Conservation (phyloP, 2,329 filamentous ascomycete genomes). For the Verticillium nonalfalfae region DNA sequence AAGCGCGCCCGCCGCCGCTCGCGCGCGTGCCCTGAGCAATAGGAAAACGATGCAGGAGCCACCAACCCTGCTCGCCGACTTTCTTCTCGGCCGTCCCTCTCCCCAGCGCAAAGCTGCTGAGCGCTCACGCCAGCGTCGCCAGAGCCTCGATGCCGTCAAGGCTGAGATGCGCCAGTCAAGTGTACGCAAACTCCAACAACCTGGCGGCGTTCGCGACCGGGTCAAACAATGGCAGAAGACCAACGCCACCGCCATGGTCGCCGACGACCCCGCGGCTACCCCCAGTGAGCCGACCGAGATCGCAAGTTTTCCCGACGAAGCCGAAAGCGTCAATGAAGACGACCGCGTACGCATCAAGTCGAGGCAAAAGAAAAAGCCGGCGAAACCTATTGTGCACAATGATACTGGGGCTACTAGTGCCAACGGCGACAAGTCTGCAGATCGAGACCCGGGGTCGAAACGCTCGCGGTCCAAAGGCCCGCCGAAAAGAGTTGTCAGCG, state of each 20-base stretch:
- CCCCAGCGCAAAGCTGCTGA: slow-evolving; percentile 48
- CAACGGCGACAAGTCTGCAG: slow-evolving; percentile 12
- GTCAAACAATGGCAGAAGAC: slow-evolving; percentile 81
- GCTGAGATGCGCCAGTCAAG: slow-evolving; percentile 45
- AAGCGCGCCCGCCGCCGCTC: slow-evolving; percentile 31
- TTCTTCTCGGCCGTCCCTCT: slow-evolving; percentile 50
- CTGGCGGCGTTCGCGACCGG: slow-evolving; percentile 66
- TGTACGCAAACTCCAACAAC: slow-evolving; percentile 54
- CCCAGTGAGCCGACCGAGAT: slow-evolving; percentile 56
- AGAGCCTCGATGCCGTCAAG: slow-evolving; percentile 48
- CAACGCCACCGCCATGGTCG: slow-evolving; percentile 58
- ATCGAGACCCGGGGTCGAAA: slow-evolving; percentile 12
- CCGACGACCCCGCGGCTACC: slow-evolving; percentile 42
- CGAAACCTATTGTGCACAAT: slow-evolving; percentile 21
- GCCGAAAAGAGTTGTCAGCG: slow-evolving; percentile 85
- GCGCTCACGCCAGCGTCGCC: slow-evolving; percentile 46
- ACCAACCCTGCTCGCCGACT: slow-evolving; percentile 46
- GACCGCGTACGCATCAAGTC: slow-evolving; percentile 52
- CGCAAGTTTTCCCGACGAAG: slow-evolving; percentile 47
- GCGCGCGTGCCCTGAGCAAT: slow-evolving; percentile 29
- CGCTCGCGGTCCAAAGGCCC: slow-evolving; percentile 42
- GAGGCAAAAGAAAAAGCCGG: slow-evolving; percentile 35
- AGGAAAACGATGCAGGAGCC: slow-evolving; percentile 31
- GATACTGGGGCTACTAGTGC: slow-evolving; percentile 24
- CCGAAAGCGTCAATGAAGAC: slow-evolving; percentile 55